Conservation (phyloP, 805 yeast species). For the Candida yuanshanica region DNA sequence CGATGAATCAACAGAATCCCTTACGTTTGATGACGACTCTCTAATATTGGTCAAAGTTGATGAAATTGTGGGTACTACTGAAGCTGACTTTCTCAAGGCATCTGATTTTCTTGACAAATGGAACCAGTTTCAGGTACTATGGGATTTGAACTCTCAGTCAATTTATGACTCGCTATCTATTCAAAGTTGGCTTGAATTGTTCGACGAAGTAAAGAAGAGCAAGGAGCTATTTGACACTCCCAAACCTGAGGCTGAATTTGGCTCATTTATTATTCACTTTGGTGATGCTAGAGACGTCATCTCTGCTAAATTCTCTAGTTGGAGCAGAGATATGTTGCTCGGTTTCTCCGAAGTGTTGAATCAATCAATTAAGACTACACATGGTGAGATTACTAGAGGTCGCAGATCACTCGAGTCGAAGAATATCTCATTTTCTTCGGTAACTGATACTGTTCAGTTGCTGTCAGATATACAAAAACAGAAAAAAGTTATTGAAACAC, state of each 20-base stretch:
- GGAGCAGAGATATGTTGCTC: slow-evolving; percentile 44
- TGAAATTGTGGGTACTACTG: slow-evolving; percentile 26
- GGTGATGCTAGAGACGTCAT: slow-evolving; percentile 49
- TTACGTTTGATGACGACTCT: slow-evolving; percentile 5
- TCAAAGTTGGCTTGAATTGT: slow-evolving; percentile 41
- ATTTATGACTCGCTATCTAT: slow-evolving; percentile 33
- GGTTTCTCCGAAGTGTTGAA: slow-evolving; percentile 36
- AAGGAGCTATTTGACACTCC: slow-evolving; percentile 47
- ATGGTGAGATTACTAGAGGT: slow-evolving; percentile 27
- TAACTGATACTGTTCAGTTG: slow-evolving; percentile 31
- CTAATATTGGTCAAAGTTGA: slow-evolving; percentile 15
- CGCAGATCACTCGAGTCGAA: slow-evolving; percentile 33
- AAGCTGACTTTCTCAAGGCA: slow-evolving; percentile 27
- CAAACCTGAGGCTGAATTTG: slow-evolving; percentile 35
- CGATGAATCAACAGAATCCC: slow-evolving; percentile 5
- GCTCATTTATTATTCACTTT: slow-evolving; percentile 39
- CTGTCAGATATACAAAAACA: slow-evolving; percentile 34
- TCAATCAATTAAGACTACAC: slow-evolving; percentile 25
- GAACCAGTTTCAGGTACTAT: slow-evolving; percentile 49
- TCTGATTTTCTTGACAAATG: slow-evolving; percentile 41
- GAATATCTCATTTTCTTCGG: slow-evolving; percentile 31
- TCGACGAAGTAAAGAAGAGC: slow-evolving; percentile 38
- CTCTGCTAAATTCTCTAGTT: slow-evolving; percentile 47
- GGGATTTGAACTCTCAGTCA: slow-evolving; percentile 47
- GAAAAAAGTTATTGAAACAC: slow-evolving; percentile 7